Base-by-base conservation (phyloP, 2,329 filamentous ascomycete species). In the Trichocomaceae sp. region DNA sequence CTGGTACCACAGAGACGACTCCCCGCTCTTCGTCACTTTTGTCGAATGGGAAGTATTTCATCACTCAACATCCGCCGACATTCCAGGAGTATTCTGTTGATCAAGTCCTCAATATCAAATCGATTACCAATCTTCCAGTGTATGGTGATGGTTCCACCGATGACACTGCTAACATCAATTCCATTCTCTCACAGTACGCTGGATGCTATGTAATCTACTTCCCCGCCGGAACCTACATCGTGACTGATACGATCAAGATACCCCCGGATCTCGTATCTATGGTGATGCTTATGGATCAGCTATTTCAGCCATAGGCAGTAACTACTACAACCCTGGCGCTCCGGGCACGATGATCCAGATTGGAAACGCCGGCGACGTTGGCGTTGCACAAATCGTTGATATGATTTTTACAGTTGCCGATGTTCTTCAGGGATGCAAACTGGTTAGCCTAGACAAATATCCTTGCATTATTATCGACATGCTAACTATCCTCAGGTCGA, bases 221-320 rank as follows among this genome's bases (percentile, higher is more conserved):
- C 51, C 67, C 67, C 3, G 64, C 62, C 13, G 67, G 67, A 29
- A 61, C 66, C 0, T 70, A 79, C 57, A 62, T 75, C 6, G 73
- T 79, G 12, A 72, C 66, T 1, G 67, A 73, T 33, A 80, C 78
- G 0, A 61, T 80, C 22, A 61, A 66, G n/a, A 63, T 79, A 26
- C 77, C 78, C 63, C 69, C 5, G 73, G 77, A 13, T 76, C 78
- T 2, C 72, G 75, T 2, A 75, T 84, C 35, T 70, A 80, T 6
- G 82, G 82, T 29, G 77, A 83, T 63, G 77, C 74, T 1, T 81
- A 79, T 72, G 57, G 54, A 37, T 72, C 79, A 7, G 70, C 71
- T 5, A 79, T 80, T 64, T 75, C 72, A 2, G 80, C 72, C 9
- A 68, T 66, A 2, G 81, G 81, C 1, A 56, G 63, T 56, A 73